Percentiles rank a stretch among this genome's conserved stretches.
These are phyloP conservation scores for Persicaria maculosa DNA, from an alignment of 148 eudicot species.

Conservation along the genomic window DNA sequence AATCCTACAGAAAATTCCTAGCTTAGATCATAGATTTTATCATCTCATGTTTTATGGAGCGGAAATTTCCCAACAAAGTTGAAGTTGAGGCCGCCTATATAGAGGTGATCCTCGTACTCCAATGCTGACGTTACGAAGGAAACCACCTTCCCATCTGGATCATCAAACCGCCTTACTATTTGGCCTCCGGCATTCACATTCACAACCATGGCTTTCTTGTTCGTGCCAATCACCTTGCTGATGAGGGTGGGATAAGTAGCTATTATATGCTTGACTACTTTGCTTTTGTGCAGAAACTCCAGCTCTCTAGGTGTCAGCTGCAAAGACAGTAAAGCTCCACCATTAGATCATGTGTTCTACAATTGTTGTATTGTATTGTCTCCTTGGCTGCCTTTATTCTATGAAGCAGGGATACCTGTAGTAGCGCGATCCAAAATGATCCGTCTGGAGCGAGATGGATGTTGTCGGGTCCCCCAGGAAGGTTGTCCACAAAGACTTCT, in stretches of 20 bases:
- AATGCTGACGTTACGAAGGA: constrained; percentile 65
- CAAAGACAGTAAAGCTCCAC: background rate
- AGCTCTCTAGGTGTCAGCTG: constrained; percentile 33
- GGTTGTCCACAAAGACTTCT: constrained; percentile 65
- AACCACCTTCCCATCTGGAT: constrained; percentile 52
- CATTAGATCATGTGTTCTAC: background rate
- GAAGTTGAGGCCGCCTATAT: constrained; percentile 53
- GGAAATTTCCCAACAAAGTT: constrained; percentile 66
- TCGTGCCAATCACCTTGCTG: constrained; percentile 16
- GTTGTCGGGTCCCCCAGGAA: constrained; percentile 79
- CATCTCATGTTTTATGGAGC: constrained; percentile 9
- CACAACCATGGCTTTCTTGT: constrained; percentile 44
- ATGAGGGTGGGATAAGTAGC: constrained; percentile 38
- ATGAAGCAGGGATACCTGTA: constrained; percentile 33
- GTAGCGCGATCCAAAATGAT: constrained; percentile 68
- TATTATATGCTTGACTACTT: constrained; percentile 33
- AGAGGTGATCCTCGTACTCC: constrained; percentile 65
- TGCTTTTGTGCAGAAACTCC: constrained; percentile 43
- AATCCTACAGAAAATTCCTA: background rate
- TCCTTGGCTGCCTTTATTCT: background rate
- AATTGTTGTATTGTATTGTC: no score
- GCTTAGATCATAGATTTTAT: background rate
- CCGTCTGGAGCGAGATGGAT: constrained; percentile 91
- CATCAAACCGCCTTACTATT: constrained; percentile 45
- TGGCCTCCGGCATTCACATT: constrained; percentile 54